Base-by-base conservation (phyloP, 2,329 filamentous ascomycete genomes). In the Aureobasidium namibiae region DNA sequence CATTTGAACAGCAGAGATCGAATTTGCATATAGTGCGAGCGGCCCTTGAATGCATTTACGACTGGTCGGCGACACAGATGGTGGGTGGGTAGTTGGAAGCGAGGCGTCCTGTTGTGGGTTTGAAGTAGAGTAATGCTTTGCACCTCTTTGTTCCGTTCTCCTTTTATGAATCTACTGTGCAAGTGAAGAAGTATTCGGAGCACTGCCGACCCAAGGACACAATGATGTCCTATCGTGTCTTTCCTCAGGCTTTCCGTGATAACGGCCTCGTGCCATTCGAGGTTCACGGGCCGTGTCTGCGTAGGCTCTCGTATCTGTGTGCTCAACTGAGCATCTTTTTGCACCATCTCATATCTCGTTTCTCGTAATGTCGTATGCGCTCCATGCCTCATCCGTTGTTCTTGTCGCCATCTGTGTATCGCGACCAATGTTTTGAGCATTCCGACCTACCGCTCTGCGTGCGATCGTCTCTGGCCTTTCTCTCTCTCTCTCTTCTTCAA, bases 1-100 rank as follows among this genome's bases (percentile, higher is more conserved):
- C 41, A 42, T 14, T 13, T 23, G 38, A 26, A 6, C 23, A 21
- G 24, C 23, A 34, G 16, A 53, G 33, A 50, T 50, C 45, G 16
- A 52, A 33, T 54, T 54, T 57, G 54, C 54, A 57, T 57, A 48
- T 48, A 45, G 39, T 57, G 54, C 6, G 42, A 48, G 41, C 23
- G 42, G 42, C 31, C 23, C 26, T 50, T 48, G 33, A 39, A 56
- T 56, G 52, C 52, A 56, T 56, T 56, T 56, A 56, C 52, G 52
- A 45, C 52, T 24, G 52, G 52, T 13, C 21, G 16, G 34, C 9
- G 23, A 36, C 6, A 18, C 16, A 31, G 52, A 39, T 33, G 24
- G 42, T 9, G 26, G 26, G 26, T 29, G 26, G 42, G 42, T n/a
- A n/a, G 10, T 42, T 34, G 41, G 52, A 34, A 56, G 52, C 52